Base-by-base conservation (phyloP, 2,329 filamentous ascomycete genomes). In the Tolypocladium cylindrosporum region DNA sequence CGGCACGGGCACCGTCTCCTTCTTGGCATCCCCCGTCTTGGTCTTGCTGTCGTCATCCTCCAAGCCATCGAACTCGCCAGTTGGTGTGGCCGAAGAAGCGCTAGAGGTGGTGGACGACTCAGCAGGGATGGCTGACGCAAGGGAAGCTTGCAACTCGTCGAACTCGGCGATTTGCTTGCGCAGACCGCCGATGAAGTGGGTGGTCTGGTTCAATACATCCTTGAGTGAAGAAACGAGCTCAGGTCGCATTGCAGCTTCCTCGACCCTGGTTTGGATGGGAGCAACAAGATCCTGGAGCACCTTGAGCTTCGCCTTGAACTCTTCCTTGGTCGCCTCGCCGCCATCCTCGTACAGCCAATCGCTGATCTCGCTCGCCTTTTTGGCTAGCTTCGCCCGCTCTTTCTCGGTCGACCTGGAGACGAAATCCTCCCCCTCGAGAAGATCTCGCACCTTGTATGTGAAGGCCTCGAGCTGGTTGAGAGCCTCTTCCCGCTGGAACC, bases 321-420 rank as follows among this genome's bases (percentile, higher is more conserved):
- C 85, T 3, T 89, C 84, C 59, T 86, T 86, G 41, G 83, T 79
- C 5, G 94, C 92, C 54, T 91, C 86, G 19, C 82, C 80, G 58
- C 93, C 91, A 53, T 92, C 91, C 19, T 84, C 89, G 69, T 96
- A 94, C 60, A 99, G 84, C 93, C 94, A 99, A 13, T 96, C 91
- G 65, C 89, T 89, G 27, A 85, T 82, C 54, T 84, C 82, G 60
- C 82, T 80, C 43, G 90, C 80, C 67, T 86, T 86, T 60, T 84
- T 77, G 65, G 88, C 82, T 14, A 97, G 79, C n/a, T 75, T 73
- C 8, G 79, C 71, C 53, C 90, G 83, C 68, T 91, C 83, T 24
- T 82, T 79, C 4, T 84, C 76, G 11, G 88, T 93, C 39, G 91
- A 89, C 4, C 81, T 84, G 14, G 80, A 79, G 56, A 88, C 77